A percentile compares a stretch with the other conserved stretches of the same genome.
Conservation (phyloP, 768 basidiomycete species). For the Amanita inopinata region DNA sequence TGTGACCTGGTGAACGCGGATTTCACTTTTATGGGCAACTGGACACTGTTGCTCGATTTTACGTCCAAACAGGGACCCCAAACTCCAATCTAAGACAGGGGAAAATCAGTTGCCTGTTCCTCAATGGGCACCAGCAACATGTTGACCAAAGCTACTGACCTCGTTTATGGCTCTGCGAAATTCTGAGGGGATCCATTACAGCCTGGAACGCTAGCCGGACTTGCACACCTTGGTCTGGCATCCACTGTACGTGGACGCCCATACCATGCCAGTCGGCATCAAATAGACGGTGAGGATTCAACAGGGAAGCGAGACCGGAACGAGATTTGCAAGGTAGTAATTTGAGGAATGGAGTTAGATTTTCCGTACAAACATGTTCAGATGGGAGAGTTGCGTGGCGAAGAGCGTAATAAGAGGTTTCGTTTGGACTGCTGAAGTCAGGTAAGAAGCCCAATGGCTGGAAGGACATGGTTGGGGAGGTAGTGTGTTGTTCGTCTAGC, state of each 20-base stretch:
- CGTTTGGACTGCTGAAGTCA: slow-evolving; percentile 21
- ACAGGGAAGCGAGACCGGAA: slow-evolving; percentile 73
- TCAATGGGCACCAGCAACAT: background rate
- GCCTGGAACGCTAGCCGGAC: slow-evolving; percentile 63
- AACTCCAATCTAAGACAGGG: slow-evolving; percentile 55
- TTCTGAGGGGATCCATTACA: slow-evolving; percentile 69
- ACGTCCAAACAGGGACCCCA: slow-evolving; percentile 59
- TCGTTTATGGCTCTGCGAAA: slow-evolving; percentile 37
- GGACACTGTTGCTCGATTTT: slow-evolving; percentile 57
- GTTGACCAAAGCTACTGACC: slow-evolving; percentile 25
- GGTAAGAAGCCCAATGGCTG: slow-evolving; percentile 51
- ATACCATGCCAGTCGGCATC: slow-evolving; percentile 91
- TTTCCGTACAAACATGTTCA: slow-evolving; percentile 94
- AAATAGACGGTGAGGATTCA: slow-evolving; percentile 81
- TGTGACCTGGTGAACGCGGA: slow-evolving; percentile 39
- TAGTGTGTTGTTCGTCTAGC: slow-evolving; percentile 67
- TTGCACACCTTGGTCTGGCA: slow-evolving; percentile 45
- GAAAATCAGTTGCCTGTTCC: too few species aligned
- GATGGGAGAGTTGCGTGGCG: slow-evolving; percentile 73
- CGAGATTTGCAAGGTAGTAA: slow-evolving; percentile 86
- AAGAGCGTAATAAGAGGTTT: slow-evolving; percentile 35
- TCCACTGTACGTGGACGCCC: slow-evolving; percentile 66
- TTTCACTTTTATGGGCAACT: slow-evolving; percentile 50
- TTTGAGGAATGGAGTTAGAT: slow-evolving; percentile 92
- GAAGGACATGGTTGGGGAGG: slow-evolving; percentile 35